A percentile compares a stretch with the other conserved stretches of the same genome.
Evolutionary conservation across 371 early-diverging fungal genomes (phyloP).

Genomic region (Basidiobolus heterosporus): DNA sequence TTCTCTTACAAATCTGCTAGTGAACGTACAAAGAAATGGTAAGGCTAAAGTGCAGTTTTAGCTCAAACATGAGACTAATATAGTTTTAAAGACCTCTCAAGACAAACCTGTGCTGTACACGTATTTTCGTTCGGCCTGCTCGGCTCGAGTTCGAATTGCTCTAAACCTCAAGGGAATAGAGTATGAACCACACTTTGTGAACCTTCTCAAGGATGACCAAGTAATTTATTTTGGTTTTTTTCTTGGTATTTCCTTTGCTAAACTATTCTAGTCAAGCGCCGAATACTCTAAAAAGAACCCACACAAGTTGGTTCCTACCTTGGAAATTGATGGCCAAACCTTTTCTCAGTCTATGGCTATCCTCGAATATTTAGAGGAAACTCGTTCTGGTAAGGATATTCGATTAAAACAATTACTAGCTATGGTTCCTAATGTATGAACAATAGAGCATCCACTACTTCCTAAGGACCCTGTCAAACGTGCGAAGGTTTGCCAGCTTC

Average conservation of each 20-base stretch:
- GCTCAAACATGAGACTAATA: no score
- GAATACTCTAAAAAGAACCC: slow-evolving; percentile 50
- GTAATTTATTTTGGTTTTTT: slow-evolving; percentile 9
- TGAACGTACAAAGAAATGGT: no score
- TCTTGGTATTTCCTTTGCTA: not conserved
- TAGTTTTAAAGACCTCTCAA: not conserved
- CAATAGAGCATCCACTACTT: slow-evolving; percentile 35
- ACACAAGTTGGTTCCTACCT: slow-evolving; percentile 45
- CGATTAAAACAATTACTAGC: not conserved
- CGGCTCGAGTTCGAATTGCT: slow-evolving; percentile 64
- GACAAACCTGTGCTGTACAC: slow-evolving; percentile 38
- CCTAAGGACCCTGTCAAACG: slow-evolving; percentile 48
- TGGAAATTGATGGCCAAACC: slow-evolving; percentile 31
- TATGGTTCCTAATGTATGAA: not conserved
- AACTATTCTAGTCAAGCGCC: slow-evolving; percentile 16
- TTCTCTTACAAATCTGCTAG: no score
- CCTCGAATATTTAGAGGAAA: slow-evolving; percentile 76
- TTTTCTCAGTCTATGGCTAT: slow-evolving; percentile 65
- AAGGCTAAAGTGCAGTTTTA: no score
- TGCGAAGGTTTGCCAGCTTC: slow-evolving; percentile 34
- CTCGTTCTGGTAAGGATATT: slow-evolving; percentile 28
- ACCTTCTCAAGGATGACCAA: slow-evolving; percentile 56
- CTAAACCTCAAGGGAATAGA: slow-evolving; percentile 55
- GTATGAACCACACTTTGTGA: slow-evolving; percentile 40
- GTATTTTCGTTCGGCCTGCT: slow-evolving; percentile 59